Evolutionary conservation across 2,329 filamentous ascomycete genomes (phyloP).

Genomic region (Neonectria coccinea): DNA sequence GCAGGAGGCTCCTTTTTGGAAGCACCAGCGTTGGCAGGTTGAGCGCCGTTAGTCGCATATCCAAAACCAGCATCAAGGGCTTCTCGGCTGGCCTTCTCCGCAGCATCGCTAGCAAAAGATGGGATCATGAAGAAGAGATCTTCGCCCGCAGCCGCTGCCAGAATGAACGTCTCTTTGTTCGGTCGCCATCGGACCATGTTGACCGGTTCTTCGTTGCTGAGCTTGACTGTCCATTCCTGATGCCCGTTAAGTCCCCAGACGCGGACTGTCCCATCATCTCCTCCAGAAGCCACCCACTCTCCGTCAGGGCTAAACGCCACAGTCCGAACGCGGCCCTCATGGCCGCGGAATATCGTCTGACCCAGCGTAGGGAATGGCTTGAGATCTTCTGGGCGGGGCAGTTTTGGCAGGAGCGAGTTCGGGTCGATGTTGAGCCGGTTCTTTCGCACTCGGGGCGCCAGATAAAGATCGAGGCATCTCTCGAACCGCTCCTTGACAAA

Average conservation of each 20-base stretch:
- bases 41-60: slow-evolving; percentile 78
- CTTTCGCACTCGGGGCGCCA: slow-evolving; percentile 90
- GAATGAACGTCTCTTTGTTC: slow-evolving; percentile 80
- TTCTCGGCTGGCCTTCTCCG: slow-evolving; percentile 80
- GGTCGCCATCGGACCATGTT: slow-evolving; percentile 93
- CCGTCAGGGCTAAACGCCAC: slow-evolving; percentile 88
- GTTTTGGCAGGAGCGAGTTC: slow-evolving; percentile 88
- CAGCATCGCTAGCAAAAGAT: slow-evolving; percentile 76
- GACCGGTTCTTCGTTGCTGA: slow-evolving; percentile 83
- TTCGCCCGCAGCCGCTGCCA: slow-evolving; percentile 87
- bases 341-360: slow-evolving; percentile 87
- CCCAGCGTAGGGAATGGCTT: slow-evolving; percentile 94
- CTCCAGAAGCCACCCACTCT: slow-evolving; percentile 88
- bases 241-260: slow-evolving; percentile 93
- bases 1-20: slow-evolving; percentile 80
- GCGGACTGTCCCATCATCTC: slow-evolving; percentile 91
- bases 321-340: slow-evolving; percentile 87
- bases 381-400: slow-evolving; percentile 92
- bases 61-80: slow-evolving; percentile 92
- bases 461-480: slow-evolving; percentile 92
- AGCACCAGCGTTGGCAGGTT: slow-evolving; percentile 64
- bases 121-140: slow-evolving; percentile 88
- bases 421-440: slow-evolving; percentile 98
- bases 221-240: slow-evolving; percentile 85
- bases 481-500: slow-evolving; percentile 98